Base-by-base conservation (phyloP, 2,329 filamentous ascomycete species). In the Cladosporium sp. region DNA sequence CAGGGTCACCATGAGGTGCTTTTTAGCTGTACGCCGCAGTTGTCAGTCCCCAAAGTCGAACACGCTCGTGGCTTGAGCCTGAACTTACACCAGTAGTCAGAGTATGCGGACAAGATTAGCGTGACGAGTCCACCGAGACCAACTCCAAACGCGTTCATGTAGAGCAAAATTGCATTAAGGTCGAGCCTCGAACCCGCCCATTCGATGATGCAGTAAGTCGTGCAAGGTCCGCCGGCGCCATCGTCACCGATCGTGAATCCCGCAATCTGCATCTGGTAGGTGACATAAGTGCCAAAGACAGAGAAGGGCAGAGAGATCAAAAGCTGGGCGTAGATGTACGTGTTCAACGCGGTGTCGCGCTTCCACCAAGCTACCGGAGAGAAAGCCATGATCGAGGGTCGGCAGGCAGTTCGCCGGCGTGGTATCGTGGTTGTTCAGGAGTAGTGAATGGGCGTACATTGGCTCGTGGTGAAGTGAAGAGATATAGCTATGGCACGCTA, bases 291-390 rank as follows among this genome's bases (percentile, higher is more conserved):
- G 56, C 53, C 52, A 44, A 67, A 67, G 28, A 67, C 65, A 23
- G 65, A 64, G 61, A 67, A 67, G 14, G 65, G 65, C 62, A 67
- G 46, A 14, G 55, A 64, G 21, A 67, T 67, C 16, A 67, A 46
- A 5, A 56, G 28, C 35, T 67, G 61, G 33, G 52, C 44, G 61
- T 59, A 67, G 33, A 67, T 60, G 65, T 64, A 67, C 31, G 52
- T 67, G 60, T 67, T 55, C 65, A 67, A 33, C 26, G 65, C 65
- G 40, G 61, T 64, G 55, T 67, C 53, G 61, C 61, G 31, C 2
- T n/a, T 67, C 65, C 61, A 67, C 64, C 64, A 65, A 29, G 52
- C 66, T 26, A 29, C 49, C 12, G 49, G 49, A 16, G 23, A 53
- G 49, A 28, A 28, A 29, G 23, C n/a, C 49, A 53, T 53, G 49